A percentile compares a stretch with the other conserved stretches of the same genome.
Conservation (phyloP, 441 rosid genomes). For the Cnidoscolus chayamansa region DNA sequence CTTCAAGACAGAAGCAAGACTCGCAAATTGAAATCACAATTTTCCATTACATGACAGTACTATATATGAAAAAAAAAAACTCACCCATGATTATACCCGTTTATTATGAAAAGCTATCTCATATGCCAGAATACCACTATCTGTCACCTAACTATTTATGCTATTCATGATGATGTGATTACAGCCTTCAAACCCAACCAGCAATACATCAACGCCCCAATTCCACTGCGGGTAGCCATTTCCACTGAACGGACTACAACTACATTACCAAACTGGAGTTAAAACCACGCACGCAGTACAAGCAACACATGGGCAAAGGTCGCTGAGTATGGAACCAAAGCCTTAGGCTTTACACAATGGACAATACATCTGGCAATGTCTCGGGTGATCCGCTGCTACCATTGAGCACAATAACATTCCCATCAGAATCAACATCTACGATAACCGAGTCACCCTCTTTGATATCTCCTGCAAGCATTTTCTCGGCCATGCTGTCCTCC, state of each 20-base stretch:
- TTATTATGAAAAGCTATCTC: conserved; percentile 13
- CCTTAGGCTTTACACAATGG: conserved; percentile 38
- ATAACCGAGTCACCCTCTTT: conserved; percentile 95
- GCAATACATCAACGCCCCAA: conserved; percentile 17
- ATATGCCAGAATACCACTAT: conserved; percentile 11
- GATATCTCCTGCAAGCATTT: conserved; percentile 94
- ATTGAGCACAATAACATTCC: conserved; percentile 79
- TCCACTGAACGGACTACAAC: conserved; percentile 27
- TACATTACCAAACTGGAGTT: conserved; percentile 23
- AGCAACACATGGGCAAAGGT: conserved; percentile 24
- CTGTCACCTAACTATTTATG: conserved; percentile 20
- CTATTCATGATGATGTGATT: background rate
- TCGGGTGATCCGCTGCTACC: conserved; percentile 72
- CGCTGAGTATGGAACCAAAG: conserved; percentile 1
- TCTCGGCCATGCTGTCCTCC: conserved; percentile 98
- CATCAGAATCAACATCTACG: conserved; percentile 79
- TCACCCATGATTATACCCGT: background rate
- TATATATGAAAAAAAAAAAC: background rate
- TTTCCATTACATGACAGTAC: background rate
- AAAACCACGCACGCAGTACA: conserved; percentile 23
- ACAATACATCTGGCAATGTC: conserved; percentile 52
- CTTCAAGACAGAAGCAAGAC: background rate
- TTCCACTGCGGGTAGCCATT: conserved; percentile 29
- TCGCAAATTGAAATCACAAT: background rate
- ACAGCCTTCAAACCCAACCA: conserved; percentile 23